Percentiles rank a stretch among this genome's conserved stretches.
Conservation (phyloP, 129 eudicot genomes). For the Dittrichia graveolens region DNA sequence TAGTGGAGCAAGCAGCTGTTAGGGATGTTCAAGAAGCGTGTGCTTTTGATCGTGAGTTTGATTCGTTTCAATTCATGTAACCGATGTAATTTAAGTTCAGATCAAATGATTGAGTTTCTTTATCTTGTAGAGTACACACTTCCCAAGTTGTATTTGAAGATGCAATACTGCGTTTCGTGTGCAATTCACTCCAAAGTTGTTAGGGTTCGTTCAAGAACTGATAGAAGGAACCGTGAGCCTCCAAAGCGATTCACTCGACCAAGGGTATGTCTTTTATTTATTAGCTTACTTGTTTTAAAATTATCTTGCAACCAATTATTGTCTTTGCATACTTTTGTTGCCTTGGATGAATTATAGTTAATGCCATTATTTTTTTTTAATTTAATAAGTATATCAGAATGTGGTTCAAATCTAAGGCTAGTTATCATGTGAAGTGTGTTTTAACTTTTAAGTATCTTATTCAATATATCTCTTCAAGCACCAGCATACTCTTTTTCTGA, state of each 20-base stretch:
- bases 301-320: background rate
- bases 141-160: conserved; percentile 74
- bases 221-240: conserved; percentile 88
- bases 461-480: no score
- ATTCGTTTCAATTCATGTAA: background rate
- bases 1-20: conserved; percentile 87
- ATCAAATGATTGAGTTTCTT: background rate
- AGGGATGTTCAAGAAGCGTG: conserved; percentile 93
- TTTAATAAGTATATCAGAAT: no score
- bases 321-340: background rate
- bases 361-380: no score
- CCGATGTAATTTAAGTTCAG: background rate
- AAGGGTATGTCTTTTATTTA: conserved; percentile 45
- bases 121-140: conserved; percentile 53
- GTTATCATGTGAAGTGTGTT: no score
- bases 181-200: conserved; percentile 84
- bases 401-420: no score
- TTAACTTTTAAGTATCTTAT: no score
- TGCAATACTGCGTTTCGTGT: conserved; percentile 81
- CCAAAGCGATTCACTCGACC: conserved; percentile 81
- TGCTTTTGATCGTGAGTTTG: conserved; percentile 62
- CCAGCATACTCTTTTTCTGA: no score
- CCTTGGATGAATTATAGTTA: background rate
- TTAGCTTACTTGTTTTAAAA: background rate
- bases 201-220: conserved; percentile 65